Base-by-base conservation (phyloP, 2,329 filamentous ascomycete species). In the Hirsutella rhossiliensis region DNA sequence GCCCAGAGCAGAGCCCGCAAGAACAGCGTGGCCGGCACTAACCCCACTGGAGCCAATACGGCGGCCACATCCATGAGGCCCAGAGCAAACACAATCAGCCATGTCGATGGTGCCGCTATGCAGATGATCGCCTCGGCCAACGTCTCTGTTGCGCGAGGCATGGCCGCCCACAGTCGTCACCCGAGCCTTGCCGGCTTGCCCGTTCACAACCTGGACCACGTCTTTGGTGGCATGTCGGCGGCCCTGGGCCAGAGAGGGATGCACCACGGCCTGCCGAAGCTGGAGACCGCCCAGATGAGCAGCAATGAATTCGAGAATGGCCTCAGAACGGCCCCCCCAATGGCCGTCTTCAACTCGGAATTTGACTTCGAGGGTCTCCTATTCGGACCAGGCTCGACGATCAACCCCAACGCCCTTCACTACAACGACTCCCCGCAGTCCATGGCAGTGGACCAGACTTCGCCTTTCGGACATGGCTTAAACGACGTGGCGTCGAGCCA, bases 21-120 rank as follows among this genome's bases (percentile, higher is more conserved):
- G 70, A 94, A 90, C 62, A 97, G 92, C 44, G 78, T 94, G 46
- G 88, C 82, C 40, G 80, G 76, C 52, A 52, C 65, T 34, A 67
- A 62, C 50, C 62, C 66, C 27, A 59, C 62, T 39, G 69, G 66
- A 30, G 66, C 68, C 45, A 62, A 65, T 15, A 67, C 66, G 40
- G 67, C 64, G 42, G 59, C 64, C 38, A 71, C 73, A 43, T 71
- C 74, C 12, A 89, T 90, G 78, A 77, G 92, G 51, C 92, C 90
- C 19, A 75, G 92, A 55, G 90, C 92, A 44, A 97, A 97, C 60
- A 98, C 92, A 32, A 94, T 98, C 57, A 92, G 89, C 58, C 89
- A 97, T 62, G 80, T 97, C 45, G 92, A 96, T 60, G 76, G 78
- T 45, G 72, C 74, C 43, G 78, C 82, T 36, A 76, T 94, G 61